These are phyloP conservation scores for Bullera alba DNA, from an alignment of 768 basidiomycete genomes.

Conservation along the genomic window DNA sequence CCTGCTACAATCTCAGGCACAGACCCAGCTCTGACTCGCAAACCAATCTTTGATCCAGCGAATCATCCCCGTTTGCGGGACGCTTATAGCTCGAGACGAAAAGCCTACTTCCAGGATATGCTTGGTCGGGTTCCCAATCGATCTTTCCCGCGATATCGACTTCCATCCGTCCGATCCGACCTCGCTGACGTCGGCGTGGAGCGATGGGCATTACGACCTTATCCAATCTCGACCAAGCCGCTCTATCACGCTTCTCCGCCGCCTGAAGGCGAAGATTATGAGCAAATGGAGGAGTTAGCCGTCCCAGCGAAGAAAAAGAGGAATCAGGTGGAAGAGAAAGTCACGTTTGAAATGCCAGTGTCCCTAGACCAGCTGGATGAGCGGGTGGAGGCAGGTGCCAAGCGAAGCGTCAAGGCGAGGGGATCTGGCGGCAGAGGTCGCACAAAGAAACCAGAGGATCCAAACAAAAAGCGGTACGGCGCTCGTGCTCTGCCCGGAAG, in stretches of 20 bases:
- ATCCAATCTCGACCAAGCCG: conserved; percentile 29
- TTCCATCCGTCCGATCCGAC: conserved; percentile 11
- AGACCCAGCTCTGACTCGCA: background rate
- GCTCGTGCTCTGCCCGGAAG: conserved; percentile 6
- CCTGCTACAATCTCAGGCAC: background rate
- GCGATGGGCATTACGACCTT: conserved; percentile 31
- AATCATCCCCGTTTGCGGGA: background rate
- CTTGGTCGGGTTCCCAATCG: conserved; percentile 17
- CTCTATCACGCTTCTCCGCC: conserved; percentile 18
- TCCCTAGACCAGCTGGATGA: conserved; percentile 34
- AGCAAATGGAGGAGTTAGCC: conserved; percentile 6
- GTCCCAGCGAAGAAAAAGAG: conserved; percentile 12
- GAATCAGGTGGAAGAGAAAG: conserved; percentile 11
- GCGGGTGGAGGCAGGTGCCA: conserved; percentile 23
- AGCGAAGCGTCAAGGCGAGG: background rate
- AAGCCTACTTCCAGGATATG: conserved; percentile 9
- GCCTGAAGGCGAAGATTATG: conserved; percentile 16
- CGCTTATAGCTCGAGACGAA: conserved; percentile 3
- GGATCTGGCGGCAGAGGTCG: background rate
- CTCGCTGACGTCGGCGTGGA: conserved; percentile 29
- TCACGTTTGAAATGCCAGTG: conserved; percentile 38
- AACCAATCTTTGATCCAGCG: background rate
- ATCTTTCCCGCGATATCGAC: conserved; percentile 20
- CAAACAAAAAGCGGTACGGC: conserved; percentile 3
- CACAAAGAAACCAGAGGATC: background rate